Conservation (phyloP, 345 rosid species). For the Kernera saxatilis region DNA sequence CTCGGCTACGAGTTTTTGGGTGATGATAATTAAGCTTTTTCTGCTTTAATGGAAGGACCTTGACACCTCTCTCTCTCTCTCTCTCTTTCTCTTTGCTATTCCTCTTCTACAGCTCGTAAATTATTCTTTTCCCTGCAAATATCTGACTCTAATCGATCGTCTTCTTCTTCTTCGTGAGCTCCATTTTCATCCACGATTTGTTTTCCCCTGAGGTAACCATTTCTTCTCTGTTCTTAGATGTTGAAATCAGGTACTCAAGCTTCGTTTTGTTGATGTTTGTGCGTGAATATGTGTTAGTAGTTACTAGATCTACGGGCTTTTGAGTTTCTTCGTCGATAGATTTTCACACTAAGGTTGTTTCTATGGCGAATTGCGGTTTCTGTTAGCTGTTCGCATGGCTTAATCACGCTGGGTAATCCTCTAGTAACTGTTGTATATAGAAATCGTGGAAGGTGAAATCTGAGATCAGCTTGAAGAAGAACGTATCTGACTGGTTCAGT, state of each 20-base stretch:
- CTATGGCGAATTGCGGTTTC: background rate
- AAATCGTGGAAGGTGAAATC: background rate
- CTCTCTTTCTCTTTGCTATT: conserved; percentile 1
- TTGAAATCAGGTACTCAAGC: background rate
- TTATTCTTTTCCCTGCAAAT: conserved; percentile 9
- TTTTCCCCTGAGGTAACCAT: background rate
- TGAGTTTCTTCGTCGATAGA: background rate
- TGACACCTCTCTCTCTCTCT: conserved; percentile 24
- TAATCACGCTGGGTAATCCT: background rate
- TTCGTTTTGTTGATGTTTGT: background rate
- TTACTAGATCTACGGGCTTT: conserved; percentile 14
- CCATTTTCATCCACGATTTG: conserved; percentile 5
- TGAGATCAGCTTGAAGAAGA: conserved; percentile 11
- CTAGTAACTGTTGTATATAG: background rate
- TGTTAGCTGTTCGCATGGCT: background rate
- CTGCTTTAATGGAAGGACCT: conserved; percentile 60
- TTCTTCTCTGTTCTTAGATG: background rate
- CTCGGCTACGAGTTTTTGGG: conserved; percentile 32
- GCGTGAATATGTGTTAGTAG: background rate
- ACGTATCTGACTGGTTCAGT: background rate
- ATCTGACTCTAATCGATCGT: conserved; percentile 6
- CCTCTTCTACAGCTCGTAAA: conserved; percentile 19
- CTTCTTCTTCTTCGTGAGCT: conserved; percentile 21
- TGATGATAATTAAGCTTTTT: conserved; percentile 34
- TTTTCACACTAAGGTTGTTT: background rate